phyloP scores from a whole-genome alignment of 2,329 filamentous ascomycete species.

The Colletotrichum coccodes region DNA sequence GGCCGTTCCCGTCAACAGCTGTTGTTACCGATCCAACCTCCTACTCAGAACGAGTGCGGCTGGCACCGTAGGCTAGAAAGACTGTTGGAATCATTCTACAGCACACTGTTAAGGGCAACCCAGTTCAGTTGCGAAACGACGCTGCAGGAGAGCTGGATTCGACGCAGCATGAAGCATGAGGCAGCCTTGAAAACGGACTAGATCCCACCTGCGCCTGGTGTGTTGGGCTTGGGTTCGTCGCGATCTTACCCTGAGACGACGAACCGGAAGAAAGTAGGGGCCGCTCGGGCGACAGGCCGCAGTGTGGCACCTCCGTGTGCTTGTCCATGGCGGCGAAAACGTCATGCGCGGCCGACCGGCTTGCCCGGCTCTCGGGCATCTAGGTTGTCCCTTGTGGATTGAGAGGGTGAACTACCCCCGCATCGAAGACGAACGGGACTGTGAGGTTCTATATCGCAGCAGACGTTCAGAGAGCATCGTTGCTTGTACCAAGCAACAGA shows the following conservation, averaged over 20 bases:
- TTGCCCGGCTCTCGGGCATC: conserved; percentile 1
- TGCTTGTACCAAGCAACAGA: too few species aligned
- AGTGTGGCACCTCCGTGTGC: conserved; percentile 18
- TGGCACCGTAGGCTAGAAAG: not conserved
- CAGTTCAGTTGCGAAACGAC: not conserved
- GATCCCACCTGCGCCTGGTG: not conserved
- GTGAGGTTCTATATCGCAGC: not conserved
- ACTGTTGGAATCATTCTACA: not conserved
- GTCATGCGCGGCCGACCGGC: conserved; percentile 20
- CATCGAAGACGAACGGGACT: not conserved
- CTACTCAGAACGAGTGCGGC: not conserved
- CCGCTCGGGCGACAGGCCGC: conserved; percentile 16
- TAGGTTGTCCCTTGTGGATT: conserved; percentile 9
- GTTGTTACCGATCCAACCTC: not conserved
- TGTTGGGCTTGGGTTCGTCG: conserved; percentile 7
- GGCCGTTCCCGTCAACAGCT: not conserved
- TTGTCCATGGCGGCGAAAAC: conserved; percentile 7
- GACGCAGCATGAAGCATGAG: not conserved
- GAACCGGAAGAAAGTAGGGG: not conserved
- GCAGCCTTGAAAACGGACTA: not conserved
- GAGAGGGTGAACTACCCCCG: not conserved
- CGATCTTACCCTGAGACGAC: not conserved
- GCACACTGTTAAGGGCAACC: not conserved
- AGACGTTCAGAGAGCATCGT: not conserved
- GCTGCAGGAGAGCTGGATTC: not conserved